Evolutionary conservation across 148 eudicot genomes (phyloP).

Genomic region (Diospyros lotus): DNA sequence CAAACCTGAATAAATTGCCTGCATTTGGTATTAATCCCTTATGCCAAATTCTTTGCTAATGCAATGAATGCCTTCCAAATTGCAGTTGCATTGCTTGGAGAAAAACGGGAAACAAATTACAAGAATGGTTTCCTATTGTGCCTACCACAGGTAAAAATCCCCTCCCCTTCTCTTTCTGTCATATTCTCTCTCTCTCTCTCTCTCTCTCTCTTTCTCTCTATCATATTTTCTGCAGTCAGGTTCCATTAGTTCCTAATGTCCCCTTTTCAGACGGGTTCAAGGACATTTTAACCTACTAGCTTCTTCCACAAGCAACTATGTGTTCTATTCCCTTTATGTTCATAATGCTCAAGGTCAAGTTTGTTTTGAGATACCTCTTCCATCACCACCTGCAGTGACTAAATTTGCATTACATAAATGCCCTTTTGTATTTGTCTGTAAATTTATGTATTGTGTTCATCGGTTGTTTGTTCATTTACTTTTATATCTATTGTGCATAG

Average conservation of each 20-base stretch:
- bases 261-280: not conserved
- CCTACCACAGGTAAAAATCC: slow-evolving; percentile 76
- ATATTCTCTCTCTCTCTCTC: not conserved
- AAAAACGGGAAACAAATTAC: slow-evolving; percentile 88
- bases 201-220: slow-evolving; percentile 2
- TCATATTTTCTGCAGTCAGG: not conserved
- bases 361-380: not conserved
- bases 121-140: slow-evolving; percentile 91
- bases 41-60: not conserved
- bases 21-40: not conserved
- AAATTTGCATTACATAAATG: not conserved
- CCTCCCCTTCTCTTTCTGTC: not conserved
- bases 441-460: not conserved
- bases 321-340: not conserved
- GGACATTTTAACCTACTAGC: not conserved
- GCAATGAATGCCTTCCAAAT: slow-evolving; percentile 4
- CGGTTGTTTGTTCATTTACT: not conserved
- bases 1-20: not conserved
- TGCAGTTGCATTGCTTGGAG: slow-evolving; percentile 86
- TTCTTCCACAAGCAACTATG: not conserved
- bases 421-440: not conserved
- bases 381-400: not conserved
- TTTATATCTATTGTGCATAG: slow-evolving; percentile 29
- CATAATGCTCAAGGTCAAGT: not conserved
- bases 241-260: not conserved